Base-by-base conservation (phyloP, 2,329 filamentous ascomycete species). In the Trichoderma guizhouense region DNA sequence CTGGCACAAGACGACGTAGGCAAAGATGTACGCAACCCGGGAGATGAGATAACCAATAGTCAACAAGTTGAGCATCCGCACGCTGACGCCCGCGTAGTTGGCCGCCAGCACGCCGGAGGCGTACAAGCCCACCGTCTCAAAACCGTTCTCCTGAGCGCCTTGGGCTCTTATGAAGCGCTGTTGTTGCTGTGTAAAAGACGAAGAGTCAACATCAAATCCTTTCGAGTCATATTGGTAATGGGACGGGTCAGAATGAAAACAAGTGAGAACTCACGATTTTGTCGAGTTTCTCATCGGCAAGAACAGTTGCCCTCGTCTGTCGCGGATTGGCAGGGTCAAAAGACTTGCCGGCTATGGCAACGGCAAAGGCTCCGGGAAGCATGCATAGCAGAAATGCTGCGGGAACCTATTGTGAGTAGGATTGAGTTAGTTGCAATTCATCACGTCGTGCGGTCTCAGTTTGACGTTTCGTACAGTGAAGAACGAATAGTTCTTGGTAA, bases 141-240 rank as follows among this genome's bases (percentile, higher is more conserved):
- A 80, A 73, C 79, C 82, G 75, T 86, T 86, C 51, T 79, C 76
- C 7, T 79, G 75, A 6, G 85, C 84, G 26, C 86, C 85, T 76
- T 91, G 85, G 32, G 85, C 83, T 64, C 87, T 85, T 55, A 89
- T 78, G 34, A 86, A 82, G 68, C 84, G 83, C 76, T 88, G 89
- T 76, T 90, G 87, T 30, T 82, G 83, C 78, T 88, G 73, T 21
- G 26, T 24, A 15, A 18, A 34, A 68, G 30, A 26, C 61, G 11
- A 39, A 39, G 53, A 26, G 55, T 21, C 11, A 21, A 18, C 18
- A 18, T 55, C n/a, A 21, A 43, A 4, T 28, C 34, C 24, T 30
- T 18, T 28, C 34, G n/a, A 7, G 18, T 57, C 11, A 5, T 39
- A 28, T 34, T 12, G 60, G 7, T 6, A 7, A 60, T 60, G 55